Conservation (phyloP, 179 eudicot species). For the Silene vulgaris region DNA sequence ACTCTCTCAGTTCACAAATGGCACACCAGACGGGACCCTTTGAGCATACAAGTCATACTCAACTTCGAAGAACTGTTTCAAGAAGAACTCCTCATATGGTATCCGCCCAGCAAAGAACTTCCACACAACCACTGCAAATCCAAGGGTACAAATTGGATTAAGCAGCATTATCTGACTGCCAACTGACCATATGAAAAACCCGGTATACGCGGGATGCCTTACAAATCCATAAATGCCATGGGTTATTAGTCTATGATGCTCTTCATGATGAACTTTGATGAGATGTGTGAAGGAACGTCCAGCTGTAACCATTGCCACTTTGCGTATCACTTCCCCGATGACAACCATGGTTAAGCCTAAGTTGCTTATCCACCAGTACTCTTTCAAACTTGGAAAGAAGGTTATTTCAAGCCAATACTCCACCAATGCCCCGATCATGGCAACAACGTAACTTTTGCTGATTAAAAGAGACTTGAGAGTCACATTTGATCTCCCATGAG, state of each 20-base stretch:
- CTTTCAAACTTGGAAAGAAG: slow-evolving; percentile 60
- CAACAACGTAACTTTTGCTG: slow-evolving; percentile 61
- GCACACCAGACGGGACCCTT: slow-evolving; percentile 65
- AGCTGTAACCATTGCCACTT: slow-evolving; percentile 75
- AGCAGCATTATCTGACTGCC: slow-evolving; percentile 86
- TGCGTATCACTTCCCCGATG: slow-evolving; percentile 65
- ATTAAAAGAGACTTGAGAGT: slow-evolving; percentile 60
- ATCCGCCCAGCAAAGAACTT: slow-evolving; percentile 59
- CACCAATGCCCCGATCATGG: slow-evolving; percentile 60
- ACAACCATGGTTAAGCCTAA: slow-evolving; percentile 62
- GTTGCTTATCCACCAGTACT: slow-evolving; percentile 70
- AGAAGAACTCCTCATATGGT: slow-evolving; percentile 78
- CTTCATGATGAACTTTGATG: slow-evolving; percentile 63
- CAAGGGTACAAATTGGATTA: slow-evolving; percentile 61
- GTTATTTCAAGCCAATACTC: slow-evolving; percentile 66
- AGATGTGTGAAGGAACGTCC: slow-evolving; percentile 86
- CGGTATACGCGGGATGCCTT: slow-evolving; percentile 79
- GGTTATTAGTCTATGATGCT: slow-evolving; percentile 63
- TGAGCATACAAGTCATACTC: slow-evolving; percentile 66
- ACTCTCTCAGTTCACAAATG: slow-evolving; percentile 56
- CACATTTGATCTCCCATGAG: slow-evolving; percentile 67
- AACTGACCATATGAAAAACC: slow-evolving; percentile 83
- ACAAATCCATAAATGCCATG: slow-evolving; percentile 58
- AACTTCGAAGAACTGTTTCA: slow-evolving; percentile 69
- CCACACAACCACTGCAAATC: slow-evolving; percentile 75